These are phyloP conservation scores for Kwoniella heveanensis DNA, from an alignment of 768 basidiomycete genomes.

Conservation along the genomic window DNA sequence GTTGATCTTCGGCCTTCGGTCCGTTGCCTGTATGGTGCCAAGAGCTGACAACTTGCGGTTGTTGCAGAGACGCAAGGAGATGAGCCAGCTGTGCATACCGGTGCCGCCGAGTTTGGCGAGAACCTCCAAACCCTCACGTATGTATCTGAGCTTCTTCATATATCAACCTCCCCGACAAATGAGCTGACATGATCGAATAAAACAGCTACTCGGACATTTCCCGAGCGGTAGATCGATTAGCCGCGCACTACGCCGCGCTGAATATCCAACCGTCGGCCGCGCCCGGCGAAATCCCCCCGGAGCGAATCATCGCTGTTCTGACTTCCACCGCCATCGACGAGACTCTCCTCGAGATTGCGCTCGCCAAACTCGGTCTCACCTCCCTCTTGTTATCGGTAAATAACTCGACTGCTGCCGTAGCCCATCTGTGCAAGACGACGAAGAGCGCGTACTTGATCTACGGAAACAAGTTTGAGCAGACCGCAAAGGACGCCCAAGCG, in stretches of 20 bases:
- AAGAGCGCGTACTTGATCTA: slow-evolving; percentile 58
- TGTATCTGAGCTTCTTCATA: slow-evolving; percentile 9
- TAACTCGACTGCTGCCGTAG: slow-evolving; percentile 61
- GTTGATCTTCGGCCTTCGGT: too few relatives aligned
- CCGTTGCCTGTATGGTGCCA: too few relatives aligned
- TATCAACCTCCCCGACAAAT: neutral
- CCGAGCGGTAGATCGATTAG: slow-evolving; percentile 43
- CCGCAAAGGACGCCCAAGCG: slow-evolving; percentile 55
- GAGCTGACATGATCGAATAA: neutral
- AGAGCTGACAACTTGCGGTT: neutral
- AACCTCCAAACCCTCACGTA: slow-evolving; percentile 49
- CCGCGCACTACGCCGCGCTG: slow-evolving; percentile 40
- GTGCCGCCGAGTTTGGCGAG: slow-evolving; percentile 53
- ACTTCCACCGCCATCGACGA: slow-evolving; percentile 59
- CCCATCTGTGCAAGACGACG: slow-evolving; percentile 59
- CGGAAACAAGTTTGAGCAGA: slow-evolving; percentile 55
- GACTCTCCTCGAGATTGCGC: slow-evolving; percentile 59
- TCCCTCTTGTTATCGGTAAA: slow-evolving; percentile 59
- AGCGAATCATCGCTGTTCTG: slow-evolving; percentile 57
- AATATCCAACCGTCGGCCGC: slow-evolving; percentile 40
- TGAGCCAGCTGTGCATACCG: slow-evolving; percentile 49
- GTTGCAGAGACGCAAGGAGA: slow-evolving; percentile 38
- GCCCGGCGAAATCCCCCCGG: slow-evolving; percentile 51
- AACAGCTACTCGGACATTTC: slow-evolving; percentile 35
- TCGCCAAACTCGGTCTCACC: slow-evolving; percentile 58